phyloP scores from a whole-genome alignment of 148 eudicot genomes.

The Agrostemma githago region DNA sequence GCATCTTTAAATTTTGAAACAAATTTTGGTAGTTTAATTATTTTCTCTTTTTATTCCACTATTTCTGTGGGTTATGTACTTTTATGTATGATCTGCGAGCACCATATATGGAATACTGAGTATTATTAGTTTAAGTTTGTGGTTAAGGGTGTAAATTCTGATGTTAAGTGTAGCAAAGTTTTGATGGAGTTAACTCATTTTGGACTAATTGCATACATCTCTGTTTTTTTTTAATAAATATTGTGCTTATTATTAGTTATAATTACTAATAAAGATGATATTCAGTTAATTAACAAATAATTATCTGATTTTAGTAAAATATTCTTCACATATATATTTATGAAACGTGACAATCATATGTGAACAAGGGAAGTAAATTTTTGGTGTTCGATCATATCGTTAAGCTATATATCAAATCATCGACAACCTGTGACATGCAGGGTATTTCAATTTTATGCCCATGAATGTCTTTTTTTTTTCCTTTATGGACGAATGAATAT shows the following conservation, averaged over 20 bases:
- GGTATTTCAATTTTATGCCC: background rate
- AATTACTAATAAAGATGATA: too few species aligned
- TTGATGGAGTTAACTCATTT: background rate
- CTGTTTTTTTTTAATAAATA: too few species aligned
- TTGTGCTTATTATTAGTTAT: too few species aligned
- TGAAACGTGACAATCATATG: too few species aligned
- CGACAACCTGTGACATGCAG: background rate
- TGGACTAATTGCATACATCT: background rate
- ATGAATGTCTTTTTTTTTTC: background rate
- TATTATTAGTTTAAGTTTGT: conserved; percentile 12
- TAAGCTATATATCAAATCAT: background rate
- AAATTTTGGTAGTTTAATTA: conserved; percentile 7
- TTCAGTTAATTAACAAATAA: too few species aligned
- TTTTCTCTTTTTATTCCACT: background rate
- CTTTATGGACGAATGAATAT: too few species aligned
- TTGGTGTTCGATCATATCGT: background rate
- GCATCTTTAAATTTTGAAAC: background rate
- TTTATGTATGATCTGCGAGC: too few species aligned
- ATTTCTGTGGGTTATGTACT: background rate
- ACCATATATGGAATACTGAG: too few species aligned
- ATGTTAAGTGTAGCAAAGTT: background rate
- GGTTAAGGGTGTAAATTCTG: background rate
- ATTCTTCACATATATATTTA: too few species aligned
- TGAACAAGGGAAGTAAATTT: too few species aligned
- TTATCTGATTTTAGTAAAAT: too few species aligned